A percentile compares a stretch with the other conserved stretches of the same genome.
These are phyloP conservation scores for Erigeron philadelphicus DNA, from an alignment of 140 eudicot species.

Conservation along the genomic window DNA sequence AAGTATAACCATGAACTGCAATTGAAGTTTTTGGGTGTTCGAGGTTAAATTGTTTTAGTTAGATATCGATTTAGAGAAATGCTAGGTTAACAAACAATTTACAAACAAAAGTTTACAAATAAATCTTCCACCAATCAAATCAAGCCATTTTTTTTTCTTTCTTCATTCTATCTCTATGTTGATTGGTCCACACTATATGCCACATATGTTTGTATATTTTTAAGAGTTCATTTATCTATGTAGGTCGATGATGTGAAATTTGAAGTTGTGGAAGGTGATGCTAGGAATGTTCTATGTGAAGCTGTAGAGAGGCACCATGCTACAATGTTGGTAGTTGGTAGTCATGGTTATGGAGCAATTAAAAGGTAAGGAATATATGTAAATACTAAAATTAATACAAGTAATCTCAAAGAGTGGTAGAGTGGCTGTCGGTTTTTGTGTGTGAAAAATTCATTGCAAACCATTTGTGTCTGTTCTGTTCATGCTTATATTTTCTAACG, in stretches of 20 bases:
- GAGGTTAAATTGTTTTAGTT: slow-evolving; percentile 11
- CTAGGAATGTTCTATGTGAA: slow-evolving; percentile 82
- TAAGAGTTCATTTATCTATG: slow-evolving; percentile 7
- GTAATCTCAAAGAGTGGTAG: not conserved
- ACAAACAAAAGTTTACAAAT: too few species aligned
- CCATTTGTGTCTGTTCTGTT: not conserved
- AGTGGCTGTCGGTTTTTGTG: not conserved
- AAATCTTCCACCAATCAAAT: too few species aligned
- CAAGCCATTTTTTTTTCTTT: too few species aligned
- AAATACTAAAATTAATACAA: too few species aligned
- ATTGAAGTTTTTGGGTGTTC: slow-evolving; percentile 10
- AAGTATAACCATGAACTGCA: not conserved
- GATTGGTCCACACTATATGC: too few species aligned
- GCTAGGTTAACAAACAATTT: too few species aligned
- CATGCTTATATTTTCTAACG: not conserved
- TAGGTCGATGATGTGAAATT: slow-evolving; percentile 58
- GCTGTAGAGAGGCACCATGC: slow-evolving; percentile 91
- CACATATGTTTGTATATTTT: too few species aligned
- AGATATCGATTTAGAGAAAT: not conserved
- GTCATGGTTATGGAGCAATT: slow-evolving; percentile 90
- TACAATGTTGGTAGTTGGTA: slow-evolving; percentile 76
- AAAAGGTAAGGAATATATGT: slow-evolving; percentile 46
- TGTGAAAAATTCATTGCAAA: not conserved
- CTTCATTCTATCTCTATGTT: too few species aligned
- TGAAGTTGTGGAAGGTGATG: slow-evolving; percentile 83